Evolutionary conservation across 306 rosid species (phyloP).

Genomic region (Sindora glabra): DNA sequence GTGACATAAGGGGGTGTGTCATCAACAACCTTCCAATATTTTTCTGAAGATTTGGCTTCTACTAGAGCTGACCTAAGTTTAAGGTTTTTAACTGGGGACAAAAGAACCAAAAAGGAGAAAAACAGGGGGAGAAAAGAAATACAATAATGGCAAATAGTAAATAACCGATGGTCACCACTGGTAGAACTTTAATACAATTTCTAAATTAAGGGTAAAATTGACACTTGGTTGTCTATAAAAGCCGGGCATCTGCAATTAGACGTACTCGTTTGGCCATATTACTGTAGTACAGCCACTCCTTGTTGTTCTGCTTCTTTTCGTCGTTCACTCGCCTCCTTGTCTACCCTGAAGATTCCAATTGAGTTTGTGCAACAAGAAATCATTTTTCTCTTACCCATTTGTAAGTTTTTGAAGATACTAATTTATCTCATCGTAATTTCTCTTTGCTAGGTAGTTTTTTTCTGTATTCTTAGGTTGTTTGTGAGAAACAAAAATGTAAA

Average conservation of each 20-base stretch:
- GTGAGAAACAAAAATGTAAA: not conserved
- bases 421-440: not conserved
- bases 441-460: not conserved
- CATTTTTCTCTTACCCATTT: not conserved
- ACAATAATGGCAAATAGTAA: not conserved
- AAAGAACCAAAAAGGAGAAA: not conserved
- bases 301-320: not conserved
- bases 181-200: not conserved
- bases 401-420: conserved; percentile 27
- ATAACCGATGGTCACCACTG: not conserved
- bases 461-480: not conserved
- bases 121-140: too few relatives aligned
- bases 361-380: not conserved
- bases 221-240: conserved; percentile 27
- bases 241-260: not conserved
- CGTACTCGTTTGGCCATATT: not conserved
- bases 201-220: not conserved
- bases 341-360: not conserved
- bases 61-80: not conserved
- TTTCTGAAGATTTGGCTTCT: not conserved
- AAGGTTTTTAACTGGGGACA: too few relatives aligned
- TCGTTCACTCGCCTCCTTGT: not conserved
- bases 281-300: not conserved
- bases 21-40: not conserved
- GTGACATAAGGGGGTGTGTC: not conserved